phyloP scores from a whole-genome alignment of 345 rosid species.

The Toxicodendron radicans region DNA sequence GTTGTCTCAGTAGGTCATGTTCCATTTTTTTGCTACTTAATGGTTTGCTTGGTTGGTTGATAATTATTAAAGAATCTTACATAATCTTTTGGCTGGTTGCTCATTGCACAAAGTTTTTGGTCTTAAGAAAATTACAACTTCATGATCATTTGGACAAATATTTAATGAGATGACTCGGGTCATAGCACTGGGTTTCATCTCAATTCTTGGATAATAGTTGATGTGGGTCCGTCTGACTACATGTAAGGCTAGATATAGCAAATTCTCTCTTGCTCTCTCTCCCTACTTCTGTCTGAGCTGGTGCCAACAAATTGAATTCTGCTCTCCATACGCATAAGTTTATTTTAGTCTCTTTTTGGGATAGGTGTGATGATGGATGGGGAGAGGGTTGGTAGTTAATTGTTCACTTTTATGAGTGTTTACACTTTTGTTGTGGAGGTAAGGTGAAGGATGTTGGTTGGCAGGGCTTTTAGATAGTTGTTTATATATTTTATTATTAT shows the following conservation, averaged over 20 bases:
- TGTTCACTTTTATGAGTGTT: background rate
- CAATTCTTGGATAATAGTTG: background rate
- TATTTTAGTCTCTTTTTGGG: too few relatives aligned
- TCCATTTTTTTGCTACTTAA: background rate
- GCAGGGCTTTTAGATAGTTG: background rate
- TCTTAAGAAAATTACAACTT: background rate
- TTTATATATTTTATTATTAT: background rate
- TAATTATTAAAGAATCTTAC: background rate
- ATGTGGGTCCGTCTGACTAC: background rate
- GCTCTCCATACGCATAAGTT: background rate
- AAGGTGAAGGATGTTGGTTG: background rate
- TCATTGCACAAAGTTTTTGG: background rate
- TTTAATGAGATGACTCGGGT: background rate
- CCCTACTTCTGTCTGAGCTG: background rate
- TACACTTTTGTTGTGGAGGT: background rate
- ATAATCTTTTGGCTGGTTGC: background rate
- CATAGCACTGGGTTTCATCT: background rate
- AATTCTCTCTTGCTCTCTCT: background rate
- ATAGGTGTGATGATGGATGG: too few relatives aligned
- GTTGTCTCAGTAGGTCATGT: background rate
- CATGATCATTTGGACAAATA: background rate
- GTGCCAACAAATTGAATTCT: background rate
- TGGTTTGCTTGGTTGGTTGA: background rate
- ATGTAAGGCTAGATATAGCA: background rate
- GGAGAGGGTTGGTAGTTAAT: too few relatives aligned